Base-by-base conservation (phyloP, 805 yeast genomes). In the Hanseniaspora lindneri region DNA sequence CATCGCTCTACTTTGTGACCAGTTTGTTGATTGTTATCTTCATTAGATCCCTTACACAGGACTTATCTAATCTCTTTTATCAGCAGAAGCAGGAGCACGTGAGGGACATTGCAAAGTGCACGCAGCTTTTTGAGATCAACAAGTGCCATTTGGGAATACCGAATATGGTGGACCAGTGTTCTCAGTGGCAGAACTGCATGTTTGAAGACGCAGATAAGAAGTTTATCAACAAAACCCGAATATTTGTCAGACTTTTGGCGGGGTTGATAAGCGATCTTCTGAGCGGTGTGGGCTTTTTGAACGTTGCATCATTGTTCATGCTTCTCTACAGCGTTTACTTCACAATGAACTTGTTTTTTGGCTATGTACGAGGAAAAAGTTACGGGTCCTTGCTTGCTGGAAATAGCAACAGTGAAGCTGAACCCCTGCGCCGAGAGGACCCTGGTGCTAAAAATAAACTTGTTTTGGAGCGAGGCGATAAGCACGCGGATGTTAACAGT, bases 171-270 rank as follows among this genome's bases (percentile, higher is more conserved):
- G 47, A 43, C 3, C 41, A 19, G 1, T 43, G 47, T 35, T 25
- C 34, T 2, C 20, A 29, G 8, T 43, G 47, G 47, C 47, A 43
- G 20, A 35, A 23, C 13, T 43, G 47, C n/a, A 43, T 43, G 47
- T 8, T 43, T 39, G 47, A 35, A 8, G 23, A 43, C 28, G 33
- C 35, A n/a, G 47, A 43, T n/a, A 43, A 35, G 16, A 43, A 43
- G 16, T 20, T 43, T 35, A 39, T 43, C 11, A 43, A 43, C 21
- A 43, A 34, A 35, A 35, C 47, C 25, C 14, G 28, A 28, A 34
- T 43, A 4, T 43, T 25, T 28, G 35, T 43, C 2, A 25, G 28
- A 11, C 19, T 43, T 11, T 21, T 43, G 10, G 32, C 47, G 5
- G 41, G 32, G 3, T 28, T 43, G 9, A 13, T 43, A 13, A 27